phyloP scores from a whole-genome alignment of 768 basidiomycete genomes.

The Leccinum variicolor region DNA sequence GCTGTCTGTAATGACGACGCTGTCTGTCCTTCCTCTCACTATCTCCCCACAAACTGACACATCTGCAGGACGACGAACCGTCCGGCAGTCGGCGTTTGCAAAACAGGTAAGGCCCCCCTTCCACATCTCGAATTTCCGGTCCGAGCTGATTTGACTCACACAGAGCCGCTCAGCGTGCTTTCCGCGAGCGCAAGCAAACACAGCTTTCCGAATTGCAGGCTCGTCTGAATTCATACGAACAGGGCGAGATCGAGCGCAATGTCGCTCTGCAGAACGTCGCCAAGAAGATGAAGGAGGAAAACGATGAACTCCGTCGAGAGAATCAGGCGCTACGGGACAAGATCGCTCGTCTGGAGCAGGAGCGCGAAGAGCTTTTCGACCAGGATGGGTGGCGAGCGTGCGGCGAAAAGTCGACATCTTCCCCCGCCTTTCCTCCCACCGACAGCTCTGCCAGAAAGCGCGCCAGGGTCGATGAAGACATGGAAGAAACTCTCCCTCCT shows the following conservation, averaged over 20 bases:
- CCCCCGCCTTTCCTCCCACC: constrained; percentile 20
- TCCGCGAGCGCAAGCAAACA: constrained; percentile 85
- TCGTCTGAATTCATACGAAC: constrained; percentile 79
- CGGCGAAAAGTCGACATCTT: constrained; percentile 45
- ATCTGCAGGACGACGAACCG: constrained; percentile 39
- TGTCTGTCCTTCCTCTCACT: constrained; percentile 35
- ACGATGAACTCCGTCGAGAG: constrained; percentile 68
- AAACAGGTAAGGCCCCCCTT: constrained; percentile 51
- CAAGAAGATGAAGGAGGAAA: constrained; percentile 84
- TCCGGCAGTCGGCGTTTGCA: constrained; percentile 68
- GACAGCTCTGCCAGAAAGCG: constrained; percentile 37
- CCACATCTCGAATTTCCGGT: neutral
- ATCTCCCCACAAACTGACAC: constrained; percentile 5
- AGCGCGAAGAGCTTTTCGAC: constrained; percentile 28
- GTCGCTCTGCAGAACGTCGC: constrained; percentile 80
- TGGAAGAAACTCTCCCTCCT: constrained; percentile 15
- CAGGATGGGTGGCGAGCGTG: constrained; percentile 58
- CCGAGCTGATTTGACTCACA: constrained; percentile 8
- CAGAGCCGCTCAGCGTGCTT: constrained; percentile 86
- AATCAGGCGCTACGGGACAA: constrained; percentile 58
- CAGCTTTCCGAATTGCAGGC: constrained; percentile 87
- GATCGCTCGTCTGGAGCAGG: constrained; percentile 40
- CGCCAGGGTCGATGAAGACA: constrained; percentile 28
- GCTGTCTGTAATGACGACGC: constrained; percentile 41
- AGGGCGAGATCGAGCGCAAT: constrained; percentile 87